These are phyloP conservation scores for Plasmodium berghei DNA, from an alignment of 169 alveolate species.

Conservation along the genomic window DNA sequence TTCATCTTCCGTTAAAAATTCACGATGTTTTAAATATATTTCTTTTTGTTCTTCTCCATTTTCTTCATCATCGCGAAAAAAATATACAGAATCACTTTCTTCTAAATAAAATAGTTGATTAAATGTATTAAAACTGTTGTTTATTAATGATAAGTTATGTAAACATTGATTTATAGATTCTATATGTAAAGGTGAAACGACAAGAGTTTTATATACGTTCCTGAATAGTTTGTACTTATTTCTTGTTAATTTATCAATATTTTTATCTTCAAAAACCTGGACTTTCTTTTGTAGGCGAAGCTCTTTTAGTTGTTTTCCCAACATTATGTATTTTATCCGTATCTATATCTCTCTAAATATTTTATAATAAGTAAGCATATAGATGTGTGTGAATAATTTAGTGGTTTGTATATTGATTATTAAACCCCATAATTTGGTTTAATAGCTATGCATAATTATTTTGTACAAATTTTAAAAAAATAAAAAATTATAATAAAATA, in stretches of 20 bases:
- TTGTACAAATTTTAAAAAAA: no score
- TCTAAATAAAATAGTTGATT: slow-evolving; percentile 44
- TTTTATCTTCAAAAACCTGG: slow-evolving; percentile 56
- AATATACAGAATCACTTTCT: slow-evolving; percentile 8
- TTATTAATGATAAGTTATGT: slow-evolving; percentile 27
- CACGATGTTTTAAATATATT: slow-evolving; percentile 52
- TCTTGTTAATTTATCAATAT: slow-evolving; percentile 50
- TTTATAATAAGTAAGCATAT: no score
- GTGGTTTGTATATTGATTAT: no score
- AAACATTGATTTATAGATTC: slow-evolving; percentile 42
- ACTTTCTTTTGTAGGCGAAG: slow-evolving; percentile 56
- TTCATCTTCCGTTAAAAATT: slow-evolving; percentile 68
- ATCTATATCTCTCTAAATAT: not conserved
- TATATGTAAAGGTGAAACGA: slow-evolving; percentile 36
- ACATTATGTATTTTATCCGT: slow-evolving; percentile 12
- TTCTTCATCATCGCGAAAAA: slow-evolving; percentile 1
- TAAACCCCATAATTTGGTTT: no score
- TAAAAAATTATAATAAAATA: no score
- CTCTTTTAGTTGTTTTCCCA: slow-evolving; percentile 39
- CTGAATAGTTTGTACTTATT: slow-evolving; percentile 44
- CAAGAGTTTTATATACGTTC: slow-evolving; percentile 26
- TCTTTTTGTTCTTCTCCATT: slow-evolving; percentile 17
- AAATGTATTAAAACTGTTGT: slow-evolving; percentile 30
- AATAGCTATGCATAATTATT: no score
- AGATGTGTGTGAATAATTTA: no score